Percentiles rank a stretch among this genome's conserved stretches.
Conservation (phyloP, 108 stramenopile species). For the Pseudonitzschia delicatissima region DNA sequence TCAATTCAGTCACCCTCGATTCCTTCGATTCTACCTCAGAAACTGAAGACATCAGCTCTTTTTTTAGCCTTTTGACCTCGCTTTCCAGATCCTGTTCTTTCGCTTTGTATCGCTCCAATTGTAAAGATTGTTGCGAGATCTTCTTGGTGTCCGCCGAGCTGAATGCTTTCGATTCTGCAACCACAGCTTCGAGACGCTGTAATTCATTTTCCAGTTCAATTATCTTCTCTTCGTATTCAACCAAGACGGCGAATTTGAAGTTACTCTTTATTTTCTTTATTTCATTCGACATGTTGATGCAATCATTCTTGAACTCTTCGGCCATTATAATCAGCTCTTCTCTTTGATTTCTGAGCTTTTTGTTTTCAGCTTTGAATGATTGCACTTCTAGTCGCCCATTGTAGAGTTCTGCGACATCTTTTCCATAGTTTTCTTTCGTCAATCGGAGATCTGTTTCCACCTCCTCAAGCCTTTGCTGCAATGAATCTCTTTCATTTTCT, state of each 20-base stretch:
- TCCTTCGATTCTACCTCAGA: background rate
- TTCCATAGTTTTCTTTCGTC: conserved; percentile 12
- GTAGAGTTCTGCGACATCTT: conserved; percentile 12
- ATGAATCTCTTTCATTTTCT: background rate
- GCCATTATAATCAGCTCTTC: conserved; percentile 11
- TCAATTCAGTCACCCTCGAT: background rate
- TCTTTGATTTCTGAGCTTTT: conserved; percentile 23
- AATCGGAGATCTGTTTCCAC: background rate
- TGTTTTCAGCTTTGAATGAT: conserved; percentile 20
- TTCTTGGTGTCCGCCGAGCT: background rate
- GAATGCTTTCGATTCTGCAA: conserved; percentile 12
- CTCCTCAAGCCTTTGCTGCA: background rate
- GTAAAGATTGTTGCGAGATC: background rate
- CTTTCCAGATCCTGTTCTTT: background rate
- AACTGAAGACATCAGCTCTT: background rate
- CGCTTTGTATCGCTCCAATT: background rate
- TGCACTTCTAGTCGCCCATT: conserved; percentile 6
- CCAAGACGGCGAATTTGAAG: conserved; percentile 1
- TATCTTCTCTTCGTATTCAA: conserved; percentile 11
- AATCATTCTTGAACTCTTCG: conserved; percentile 17
- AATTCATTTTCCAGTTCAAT: conserved; percentile 14
- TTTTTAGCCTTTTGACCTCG: background rate
- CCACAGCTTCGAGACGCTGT: background rate
- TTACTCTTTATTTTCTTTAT: conserved; percentile 17
- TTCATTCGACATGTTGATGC: conserved; percentile 10